Conservation (phyloP, 208 protist species). For the Porcisia deanei region DNA sequence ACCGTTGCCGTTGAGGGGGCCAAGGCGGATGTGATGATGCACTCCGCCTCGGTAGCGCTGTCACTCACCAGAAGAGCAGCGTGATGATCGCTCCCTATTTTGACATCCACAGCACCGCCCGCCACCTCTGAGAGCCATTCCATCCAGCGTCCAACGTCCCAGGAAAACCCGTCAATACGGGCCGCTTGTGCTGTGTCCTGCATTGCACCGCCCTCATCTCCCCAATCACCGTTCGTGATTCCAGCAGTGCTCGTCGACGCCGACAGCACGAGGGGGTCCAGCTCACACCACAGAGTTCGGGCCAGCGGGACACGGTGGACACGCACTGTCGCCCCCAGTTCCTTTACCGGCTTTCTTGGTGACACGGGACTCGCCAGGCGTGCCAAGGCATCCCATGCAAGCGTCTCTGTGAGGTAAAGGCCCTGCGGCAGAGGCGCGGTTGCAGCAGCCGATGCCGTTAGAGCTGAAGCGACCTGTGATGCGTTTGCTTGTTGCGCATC, state of each 20-base stretch:
- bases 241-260: background rate
- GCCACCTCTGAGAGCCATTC: background rate
- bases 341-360: background rate
- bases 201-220: background rate
- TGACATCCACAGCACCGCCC: background rate
- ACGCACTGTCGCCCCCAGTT: background rate
- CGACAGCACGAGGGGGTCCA: slow-evolving; percentile 24
- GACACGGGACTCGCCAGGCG: background rate
- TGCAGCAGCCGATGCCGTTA: background rate
- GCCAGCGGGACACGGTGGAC: slow-evolving; percentile 12
- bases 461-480: background rate
- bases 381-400: slow-evolving; percentile 3
- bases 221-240: background rate
- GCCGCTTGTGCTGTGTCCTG: background rate
- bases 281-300: slow-evolving; percentile 17
- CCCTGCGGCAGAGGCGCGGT: background rate
- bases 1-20: background rate
- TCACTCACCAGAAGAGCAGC: background rate
- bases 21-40: background rate
- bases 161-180: background rate
- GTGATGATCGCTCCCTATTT: background rate
- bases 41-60: background rate
- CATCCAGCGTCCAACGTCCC: slow-evolving; percentile 8
- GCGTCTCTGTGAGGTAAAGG: slow-evolving; percentile 14
- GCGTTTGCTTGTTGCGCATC: background rate